A percentile compares a stretch with the other conserved stretches of the same genome.
These are phyloP conservation scores for Arthrinium phaeospermum DNA, from an alignment of 2,329 filamentous ascomycete genomes.

Conservation along the genomic window DNA sequence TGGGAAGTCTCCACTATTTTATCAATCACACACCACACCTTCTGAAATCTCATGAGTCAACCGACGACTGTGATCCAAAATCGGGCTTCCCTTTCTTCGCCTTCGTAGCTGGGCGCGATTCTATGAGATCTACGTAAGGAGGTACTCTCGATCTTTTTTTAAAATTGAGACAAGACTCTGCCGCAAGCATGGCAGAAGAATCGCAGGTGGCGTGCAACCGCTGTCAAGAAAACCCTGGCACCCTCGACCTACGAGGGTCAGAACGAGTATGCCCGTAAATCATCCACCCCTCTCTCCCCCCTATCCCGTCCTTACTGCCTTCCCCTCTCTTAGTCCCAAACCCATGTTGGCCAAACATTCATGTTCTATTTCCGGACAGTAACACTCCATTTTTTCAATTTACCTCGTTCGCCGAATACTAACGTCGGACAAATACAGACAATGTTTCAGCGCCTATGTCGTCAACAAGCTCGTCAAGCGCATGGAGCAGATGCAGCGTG, in stretches of 20 bases:
- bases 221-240: slow-evolving; percentile 39
- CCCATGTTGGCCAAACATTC: not conserved
- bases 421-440: slow-evolving; percentile 46
- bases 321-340: slow-evolving; percentile 3
- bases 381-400: slow-evolving; percentile 5
- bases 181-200: not conserved
- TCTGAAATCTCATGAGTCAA: slow-evolving; percentile 18
- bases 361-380: slow-evolving; percentile 21
- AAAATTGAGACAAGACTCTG: not conserved
- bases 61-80: not conserved
- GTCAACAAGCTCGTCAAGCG: slow-evolving; percentile 81
- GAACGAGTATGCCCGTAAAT: slow-evolving; percentile 38
- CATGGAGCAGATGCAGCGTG: slow-evolving; percentile 56
- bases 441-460: slow-evolving; percentile 81
- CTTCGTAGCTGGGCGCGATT: not conserved
- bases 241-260: slow-evolving; percentile 37
- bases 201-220: slow-evolving; percentile 33
- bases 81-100: not conserved
- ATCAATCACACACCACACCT: not conserved
- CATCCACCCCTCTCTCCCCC: not conserved
- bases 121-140: not conserved
- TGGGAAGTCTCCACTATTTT: not conserved
- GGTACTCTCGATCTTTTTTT: no score
- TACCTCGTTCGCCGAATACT: not conserved
- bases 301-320: slow-evolving; percentile 13